These are phyloP conservation scores for Didymella segeticola DNA, from an alignment of 2,329 filamentous ascomycete species.

Conservation along the genomic window DNA sequence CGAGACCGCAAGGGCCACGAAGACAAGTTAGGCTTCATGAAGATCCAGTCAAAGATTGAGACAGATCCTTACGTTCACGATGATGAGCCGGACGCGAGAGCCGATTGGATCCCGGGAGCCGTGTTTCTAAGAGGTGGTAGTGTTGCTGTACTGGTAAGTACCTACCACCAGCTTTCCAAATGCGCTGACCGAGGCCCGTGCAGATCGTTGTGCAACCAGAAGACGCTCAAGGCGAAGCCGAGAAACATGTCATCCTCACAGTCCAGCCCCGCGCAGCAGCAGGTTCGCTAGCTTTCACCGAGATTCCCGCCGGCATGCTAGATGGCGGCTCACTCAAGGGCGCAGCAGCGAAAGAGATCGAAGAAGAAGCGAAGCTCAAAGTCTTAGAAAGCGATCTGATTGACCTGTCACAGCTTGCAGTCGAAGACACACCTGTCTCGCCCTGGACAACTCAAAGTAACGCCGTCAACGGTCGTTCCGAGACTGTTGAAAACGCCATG, in stretches of 20 bases:
- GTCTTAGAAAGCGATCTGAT: slow-evolving; percentile 59
- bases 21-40: slow-evolving; percentile 61
- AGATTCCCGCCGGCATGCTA: slow-evolving; percentile 68
- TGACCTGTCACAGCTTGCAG: slow-evolving; percentile 61
- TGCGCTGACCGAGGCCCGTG: slow-evolving; percentile 23
- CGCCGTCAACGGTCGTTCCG: neutral
- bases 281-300: slow-evolving; percentile 60
- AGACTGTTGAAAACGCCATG: slow-evolving; percentile 47
- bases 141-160: slow-evolving; percentile 62
- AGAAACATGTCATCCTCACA: slow-evolving; percentile 58
- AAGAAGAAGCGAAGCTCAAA: slow-evolving; percentile 63
- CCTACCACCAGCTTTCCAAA: neutral
- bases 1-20: slow-evolving; percentile 23
- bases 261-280: slow-evolving; percentile 65
- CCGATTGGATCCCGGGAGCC: slow-evolving; percentile 60
- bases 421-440: slow-evolving; percentile 26
- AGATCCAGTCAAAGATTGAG: slow-evolving; percentile 61
- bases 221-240: slow-evolving; percentile 48
- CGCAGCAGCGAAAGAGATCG: slow-evolving; percentile 63
- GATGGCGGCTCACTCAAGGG: slow-evolving; percentile 63
- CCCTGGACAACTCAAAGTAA: neutral
- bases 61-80: slow-evolving; percentile 52
- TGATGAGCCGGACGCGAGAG: slow-evolving; percentile 9
- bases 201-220: slow-evolving; percentile 63
- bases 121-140: slow-evolving; percentile 66